Evolutionary conservation across 192 early-diverging fungal species (phyloP).

Genomic region (Coemansia sp.): DNA sequence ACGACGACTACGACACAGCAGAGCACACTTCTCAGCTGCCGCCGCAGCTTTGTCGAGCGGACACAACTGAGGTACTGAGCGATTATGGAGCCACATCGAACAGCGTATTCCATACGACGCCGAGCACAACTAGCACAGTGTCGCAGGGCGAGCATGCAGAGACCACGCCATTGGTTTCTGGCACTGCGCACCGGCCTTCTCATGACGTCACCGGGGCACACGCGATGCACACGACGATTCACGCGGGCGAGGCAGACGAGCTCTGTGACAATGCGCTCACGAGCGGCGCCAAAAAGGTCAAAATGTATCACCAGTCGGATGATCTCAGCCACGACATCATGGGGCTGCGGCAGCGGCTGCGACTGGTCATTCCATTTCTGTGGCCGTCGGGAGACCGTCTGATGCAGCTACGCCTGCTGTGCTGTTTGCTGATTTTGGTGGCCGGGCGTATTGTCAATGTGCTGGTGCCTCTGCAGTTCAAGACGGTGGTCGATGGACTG

Average conservation of each 20-base stretch:
- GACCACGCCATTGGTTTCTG: conserved; percentile 28
- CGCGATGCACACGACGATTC: neutral
- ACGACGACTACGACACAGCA: neutral
- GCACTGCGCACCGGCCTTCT: neutral
- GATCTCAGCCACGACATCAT: conserved; percentile 49
- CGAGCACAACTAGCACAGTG: conserved; percentile 22
- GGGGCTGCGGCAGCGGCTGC: conserved; percentile 56
- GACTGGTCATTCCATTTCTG: conserved; percentile 75
- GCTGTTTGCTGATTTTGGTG: conserved; percentile 67
- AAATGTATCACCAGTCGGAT: conserved; percentile 55
- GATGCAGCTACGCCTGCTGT: conserved; percentile 68
- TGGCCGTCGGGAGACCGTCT: conserved; percentile 68
- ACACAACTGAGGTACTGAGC: neutral
- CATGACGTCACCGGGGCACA: neutral
- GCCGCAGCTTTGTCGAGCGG: neutral
- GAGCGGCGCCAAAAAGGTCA: conserved; percentile 49
- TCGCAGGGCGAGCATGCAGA: conserved; percentile 16
- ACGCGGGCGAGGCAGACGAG: conserved; percentile 2
- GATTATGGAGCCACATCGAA: conserved; percentile 19
- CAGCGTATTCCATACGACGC: conserved; percentile 6
- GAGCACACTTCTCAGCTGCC: neutral
- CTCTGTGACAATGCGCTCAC: conserved; percentile 26
- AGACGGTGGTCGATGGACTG: conserved; percentile 74
- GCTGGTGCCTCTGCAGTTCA: conserved; percentile 82
- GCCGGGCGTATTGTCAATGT: conserved; percentile 75